Conservation (phyloP, 2,329 filamentous ascomycete species). For the Colletotrichum sp. region DNA sequence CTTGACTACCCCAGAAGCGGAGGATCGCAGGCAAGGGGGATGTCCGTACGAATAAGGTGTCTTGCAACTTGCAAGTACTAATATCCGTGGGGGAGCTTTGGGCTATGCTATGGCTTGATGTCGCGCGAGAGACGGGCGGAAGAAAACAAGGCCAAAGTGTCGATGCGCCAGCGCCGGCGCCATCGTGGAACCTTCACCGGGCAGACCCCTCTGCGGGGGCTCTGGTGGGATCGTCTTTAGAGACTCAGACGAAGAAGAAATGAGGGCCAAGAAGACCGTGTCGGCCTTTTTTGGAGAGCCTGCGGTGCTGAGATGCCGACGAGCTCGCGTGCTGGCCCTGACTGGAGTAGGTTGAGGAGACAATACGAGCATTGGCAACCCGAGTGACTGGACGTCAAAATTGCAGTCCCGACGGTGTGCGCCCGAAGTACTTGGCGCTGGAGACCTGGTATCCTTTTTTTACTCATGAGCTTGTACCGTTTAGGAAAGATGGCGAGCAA, state of each 20-base stretch:
- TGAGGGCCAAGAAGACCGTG: neutral
- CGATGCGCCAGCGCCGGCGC: neutral
- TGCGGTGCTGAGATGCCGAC: neutral
- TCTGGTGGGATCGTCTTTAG: neutral
- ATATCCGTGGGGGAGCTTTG: neutral
- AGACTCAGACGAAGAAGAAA: constrained; percentile 12
- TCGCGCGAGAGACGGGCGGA: neutral
- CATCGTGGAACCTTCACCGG: neutral
- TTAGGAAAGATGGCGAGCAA: neutral
- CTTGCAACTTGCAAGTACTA: neutral
- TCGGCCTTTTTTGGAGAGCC: neutral
- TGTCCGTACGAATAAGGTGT: neutral
- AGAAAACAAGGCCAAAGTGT: neutral
- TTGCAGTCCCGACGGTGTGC: constrained; percentile 14
- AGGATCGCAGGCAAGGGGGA: constrained; percentile 11
- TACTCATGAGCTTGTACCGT: neutral
- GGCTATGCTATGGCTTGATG: neutral
- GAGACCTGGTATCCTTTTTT: neutral
- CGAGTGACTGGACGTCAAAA: constrained; percentile 9
- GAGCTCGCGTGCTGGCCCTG: neutral
- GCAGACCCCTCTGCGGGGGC: neutral
- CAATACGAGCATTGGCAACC: constrained; percentile 16
- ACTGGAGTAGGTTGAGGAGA: neutral
- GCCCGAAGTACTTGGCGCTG: constrained; percentile 3
- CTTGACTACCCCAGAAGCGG: neutral